A percentile compares a stretch with the other conserved stretches of the same genome.
These are phyloP conservation scores for Hymenoscyphus repandus DNA, from an alignment of 2,329 filamentous ascomycete species.

Conservation along the genomic window DNA sequence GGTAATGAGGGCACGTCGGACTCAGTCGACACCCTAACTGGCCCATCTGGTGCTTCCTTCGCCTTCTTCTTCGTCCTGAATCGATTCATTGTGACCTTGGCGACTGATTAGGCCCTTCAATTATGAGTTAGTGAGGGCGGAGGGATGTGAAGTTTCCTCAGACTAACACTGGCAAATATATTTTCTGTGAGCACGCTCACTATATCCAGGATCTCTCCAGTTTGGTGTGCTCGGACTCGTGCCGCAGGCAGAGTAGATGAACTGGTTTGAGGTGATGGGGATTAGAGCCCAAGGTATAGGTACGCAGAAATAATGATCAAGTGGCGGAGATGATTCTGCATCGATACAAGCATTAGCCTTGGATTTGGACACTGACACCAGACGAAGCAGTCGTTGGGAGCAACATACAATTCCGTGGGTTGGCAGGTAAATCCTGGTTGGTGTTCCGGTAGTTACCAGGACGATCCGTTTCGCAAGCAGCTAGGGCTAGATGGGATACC, in stretches of 20 bases:
- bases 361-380: constrained; percentile 9
- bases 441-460: constrained; percentile 2
- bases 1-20: constrained; percentile 38
- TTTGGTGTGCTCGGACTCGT: constrained; percentile 5
- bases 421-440: constrained; percentile 9
- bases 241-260: not conserved
- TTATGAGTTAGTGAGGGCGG: not conserved
- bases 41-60: constrained; percentile 47
- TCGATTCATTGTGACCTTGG: constrained; percentile 59
- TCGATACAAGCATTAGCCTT: constrained; percentile 23
- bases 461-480: constrained; percentile 13
- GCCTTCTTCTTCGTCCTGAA: constrained; percentile 70
- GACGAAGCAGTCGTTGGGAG: not conserved
- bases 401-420: not conserved
- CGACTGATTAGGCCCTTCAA: not conserved
- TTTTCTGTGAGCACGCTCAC: constrained; percentile 23
- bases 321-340: constrained; percentile 11
- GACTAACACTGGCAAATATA: constrained; percentile 16
- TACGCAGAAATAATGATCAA: constrained; percentile 4
- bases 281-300: not conserved
- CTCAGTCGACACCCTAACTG: constrained; percentile 47
- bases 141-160: not conserved
- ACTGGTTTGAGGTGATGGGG: constrained; percentile 11
- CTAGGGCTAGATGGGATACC: too few relatives aligned
- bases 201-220: constrained; percentile 15